phyloP scores from a whole-genome alignment of 2,329 filamentous ascomycete genomes.

The Aspergillus carbonarius region DNA sequence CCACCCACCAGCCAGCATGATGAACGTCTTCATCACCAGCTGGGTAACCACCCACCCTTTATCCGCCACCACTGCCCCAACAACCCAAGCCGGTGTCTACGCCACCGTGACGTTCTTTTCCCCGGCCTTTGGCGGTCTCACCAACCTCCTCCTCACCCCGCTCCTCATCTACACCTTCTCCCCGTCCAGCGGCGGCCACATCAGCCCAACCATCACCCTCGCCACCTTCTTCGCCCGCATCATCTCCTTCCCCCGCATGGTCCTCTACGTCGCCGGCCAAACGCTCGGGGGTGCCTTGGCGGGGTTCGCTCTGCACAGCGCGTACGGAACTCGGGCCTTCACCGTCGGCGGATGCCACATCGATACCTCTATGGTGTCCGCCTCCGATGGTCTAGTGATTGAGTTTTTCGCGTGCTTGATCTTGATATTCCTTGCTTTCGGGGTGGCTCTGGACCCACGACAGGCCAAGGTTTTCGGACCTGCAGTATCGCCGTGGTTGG shows the following conservation, averaged over 20 bases:
- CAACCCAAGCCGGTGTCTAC: slow-evolving; percentile 29
- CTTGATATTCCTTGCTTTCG: slow-evolving; percentile 52
- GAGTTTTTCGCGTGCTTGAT: slow-evolving; percentile 51
- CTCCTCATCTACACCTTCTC: slow-evolving; percentile 53
- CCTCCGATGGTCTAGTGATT: slow-evolving; percentile 47
- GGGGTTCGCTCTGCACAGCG: slow-evolving; percentile 42
- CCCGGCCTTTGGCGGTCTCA: slow-evolving; percentile 38
- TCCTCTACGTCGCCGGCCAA: slow-evolving; percentile 51
- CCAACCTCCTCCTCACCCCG: slow-evolving; percentile 44
- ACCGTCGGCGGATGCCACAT: slow-evolving; percentile 42
- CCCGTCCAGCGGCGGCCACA: slow-evolving; percentile 52
- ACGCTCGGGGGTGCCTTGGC: slow-evolving; percentile 47
- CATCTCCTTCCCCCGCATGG: slow-evolving; percentile 49
- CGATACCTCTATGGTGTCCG: slow-evolving; percentile 35
- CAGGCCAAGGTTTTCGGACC: slow-evolving; percentile 52
- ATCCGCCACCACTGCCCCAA: slow-evolving; percentile 15
- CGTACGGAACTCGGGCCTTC: slow-evolving; percentile 29
- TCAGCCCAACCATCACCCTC: slow-evolving; percentile 56
- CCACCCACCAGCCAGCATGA: slow-evolving; percentile 22
- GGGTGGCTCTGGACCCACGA: slow-evolving; percentile 55
- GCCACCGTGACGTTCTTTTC: slow-evolving; percentile 28
- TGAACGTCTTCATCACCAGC: slow-evolving; percentile 27
- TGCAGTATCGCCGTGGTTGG: slow-evolving; percentile 50
- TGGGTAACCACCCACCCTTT: slow-evolving; percentile 24
- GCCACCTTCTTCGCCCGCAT: slow-evolving; percentile 53